Percentiles rank a stretch among this genome's conserved stretches.
Conservation (phyloP, 208 protist species). For the Acanthamoeba triangularis region DNA sequence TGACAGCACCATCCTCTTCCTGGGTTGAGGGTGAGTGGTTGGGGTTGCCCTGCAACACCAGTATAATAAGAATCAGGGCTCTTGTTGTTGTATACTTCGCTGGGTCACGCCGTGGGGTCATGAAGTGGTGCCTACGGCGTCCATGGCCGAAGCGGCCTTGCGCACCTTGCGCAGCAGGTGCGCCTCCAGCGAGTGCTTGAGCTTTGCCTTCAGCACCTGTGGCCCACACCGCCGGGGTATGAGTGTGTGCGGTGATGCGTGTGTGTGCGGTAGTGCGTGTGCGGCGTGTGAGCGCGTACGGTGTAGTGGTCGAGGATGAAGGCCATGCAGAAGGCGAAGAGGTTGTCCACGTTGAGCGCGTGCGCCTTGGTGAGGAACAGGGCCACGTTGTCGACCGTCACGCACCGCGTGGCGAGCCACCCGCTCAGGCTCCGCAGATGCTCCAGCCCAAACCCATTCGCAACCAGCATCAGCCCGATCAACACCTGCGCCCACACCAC, state of each 20-base stretch:
- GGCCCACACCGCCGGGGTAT: neutral
- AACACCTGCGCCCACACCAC: neutral
- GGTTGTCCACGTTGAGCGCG: conserved; percentile 55
- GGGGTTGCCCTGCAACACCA: too few relatives aligned
- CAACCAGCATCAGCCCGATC: conserved; percentile 41
- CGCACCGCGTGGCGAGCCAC: conserved; percentile 29
- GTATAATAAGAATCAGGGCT: too few relatives aligned
- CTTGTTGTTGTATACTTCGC: too few relatives aligned
- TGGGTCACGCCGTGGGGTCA: too few relatives aligned
- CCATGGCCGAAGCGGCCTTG: conserved; percentile 55
- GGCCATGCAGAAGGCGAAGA: conserved; percentile 59
- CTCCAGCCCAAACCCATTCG: conserved; percentile 45
- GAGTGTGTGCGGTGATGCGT: too few relatives aligned
- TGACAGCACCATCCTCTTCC: too few relatives aligned
- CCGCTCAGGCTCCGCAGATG: conserved; percentile 55
- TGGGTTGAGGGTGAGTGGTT: too few relatives aligned
- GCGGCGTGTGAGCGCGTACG: neutral
- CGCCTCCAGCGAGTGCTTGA: conserved; percentile 48
- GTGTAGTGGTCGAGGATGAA: conserved; percentile 68
- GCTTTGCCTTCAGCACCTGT: conserved; percentile 22
- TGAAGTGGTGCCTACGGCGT: neutral
- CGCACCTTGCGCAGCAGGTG: conserved; percentile 65
- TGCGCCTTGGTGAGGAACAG: conserved; percentile 66
- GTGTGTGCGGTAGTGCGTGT: neutral
- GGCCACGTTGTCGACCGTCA: conserved; percentile 56